phyloP scores from a whole-genome alignment of 2,329 filamentous ascomycete species.

The Domatiomyces globalis region DNA sequence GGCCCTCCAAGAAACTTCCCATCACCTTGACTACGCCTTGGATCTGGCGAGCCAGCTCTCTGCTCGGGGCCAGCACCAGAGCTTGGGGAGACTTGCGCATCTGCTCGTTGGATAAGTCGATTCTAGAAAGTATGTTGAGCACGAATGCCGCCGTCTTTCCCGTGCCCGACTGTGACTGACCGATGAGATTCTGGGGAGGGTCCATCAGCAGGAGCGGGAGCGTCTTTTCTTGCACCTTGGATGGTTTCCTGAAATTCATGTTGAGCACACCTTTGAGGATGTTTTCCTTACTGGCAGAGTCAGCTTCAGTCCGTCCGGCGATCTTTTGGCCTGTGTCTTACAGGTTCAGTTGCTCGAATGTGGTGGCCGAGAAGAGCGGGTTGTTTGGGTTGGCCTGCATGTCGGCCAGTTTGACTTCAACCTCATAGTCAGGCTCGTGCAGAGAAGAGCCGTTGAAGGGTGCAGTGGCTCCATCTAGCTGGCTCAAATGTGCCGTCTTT shows the following conservation, averaged over 20 bases:
- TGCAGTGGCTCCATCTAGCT: constrained; percentile 29
- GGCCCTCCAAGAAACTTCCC: constrained; percentile 64
- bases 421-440: constrained; percentile 65
- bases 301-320: neutral
- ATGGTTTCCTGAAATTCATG: constrained; percentile 86
- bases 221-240: constrained; percentile 93
- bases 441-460: constrained; percentile 36
- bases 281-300: constrained; percentile 9
- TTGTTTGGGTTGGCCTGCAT: constrained; percentile 75
- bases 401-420: constrained; percentile 84
- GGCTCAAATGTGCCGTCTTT: constrained; percentile 10
- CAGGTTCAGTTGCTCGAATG: constrained; percentile 77
- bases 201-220: constrained; percentile 75
- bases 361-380: constrained; percentile 70
- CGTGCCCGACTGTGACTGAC: constrained; percentile 97
- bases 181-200: constrained; percentile 88
- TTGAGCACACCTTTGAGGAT: constrained; percentile 64
- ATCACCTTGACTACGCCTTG: constrained; percentile 70
- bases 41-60: constrained; percentile 91
- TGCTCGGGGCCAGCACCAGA: constrained; percentile 76
- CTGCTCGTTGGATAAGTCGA: constrained; percentile 56
- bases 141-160: constrained; percentile 97
- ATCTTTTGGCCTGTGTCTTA: constrained; percentile 34
- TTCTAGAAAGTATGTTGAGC: constrained; percentile 73
- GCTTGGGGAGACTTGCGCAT: constrained; percentile 55